Evolutionary conservation across 2,329 filamentous ascomycete species (phyloP).

Genomic region (Paecilomyces sp.): DNA sequence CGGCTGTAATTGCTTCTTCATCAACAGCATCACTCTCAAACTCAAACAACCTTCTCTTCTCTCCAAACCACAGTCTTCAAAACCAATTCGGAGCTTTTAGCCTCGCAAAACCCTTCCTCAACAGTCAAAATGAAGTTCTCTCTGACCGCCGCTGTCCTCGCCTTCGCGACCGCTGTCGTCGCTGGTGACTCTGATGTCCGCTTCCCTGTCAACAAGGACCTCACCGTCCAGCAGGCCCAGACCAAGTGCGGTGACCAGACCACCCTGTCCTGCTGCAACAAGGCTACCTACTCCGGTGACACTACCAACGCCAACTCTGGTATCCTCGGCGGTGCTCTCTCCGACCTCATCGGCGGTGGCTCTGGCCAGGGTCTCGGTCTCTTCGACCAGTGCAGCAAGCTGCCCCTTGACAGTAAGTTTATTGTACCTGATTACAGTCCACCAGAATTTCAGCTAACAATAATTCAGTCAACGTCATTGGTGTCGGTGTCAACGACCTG

Average conservation of each 20-base stretch:
- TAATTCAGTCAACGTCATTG: conserved; percentile 17
- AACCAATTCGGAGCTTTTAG: conserved; percentile 10
- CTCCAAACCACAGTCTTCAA: conserved; percentile 2
- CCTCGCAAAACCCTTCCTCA: conserved; percentile 20
- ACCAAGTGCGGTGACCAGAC: conserved; percentile 32
- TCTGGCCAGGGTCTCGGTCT: conserved; percentile 28
- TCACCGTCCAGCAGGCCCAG: conserved; percentile 31
- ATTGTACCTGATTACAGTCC: neutral
- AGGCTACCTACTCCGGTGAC: conserved; percentile 29
- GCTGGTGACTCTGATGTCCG: conserved; percentile 27
- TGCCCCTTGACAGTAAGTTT: conserved; percentile 23
- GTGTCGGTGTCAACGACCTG: conserved; percentile 21
- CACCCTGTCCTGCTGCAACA: conserved; percentile 34
- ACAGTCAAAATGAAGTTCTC: conserved; percentile 33
- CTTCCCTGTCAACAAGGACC: conserved; percentile 23
- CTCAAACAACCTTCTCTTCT: conserved; percentile 13
- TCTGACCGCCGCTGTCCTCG: conserved; percentile 24
- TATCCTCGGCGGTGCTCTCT: conserved; percentile 25
- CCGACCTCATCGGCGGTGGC: conserved; percentile 27
- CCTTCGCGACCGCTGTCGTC: conserved; percentile 25
- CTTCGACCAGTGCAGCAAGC: conserved; percentile 37
- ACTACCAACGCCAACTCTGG: conserved; percentile 23
- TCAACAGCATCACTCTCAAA: conserved; percentile 20
- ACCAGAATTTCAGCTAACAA: conserved; percentile 2
- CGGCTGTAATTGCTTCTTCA: conserved; percentile 10